These are phyloP conservation scores for Geum urbanum DNA, from an alignment of 306 rosid species.

Conservation along the genomic window DNA sequence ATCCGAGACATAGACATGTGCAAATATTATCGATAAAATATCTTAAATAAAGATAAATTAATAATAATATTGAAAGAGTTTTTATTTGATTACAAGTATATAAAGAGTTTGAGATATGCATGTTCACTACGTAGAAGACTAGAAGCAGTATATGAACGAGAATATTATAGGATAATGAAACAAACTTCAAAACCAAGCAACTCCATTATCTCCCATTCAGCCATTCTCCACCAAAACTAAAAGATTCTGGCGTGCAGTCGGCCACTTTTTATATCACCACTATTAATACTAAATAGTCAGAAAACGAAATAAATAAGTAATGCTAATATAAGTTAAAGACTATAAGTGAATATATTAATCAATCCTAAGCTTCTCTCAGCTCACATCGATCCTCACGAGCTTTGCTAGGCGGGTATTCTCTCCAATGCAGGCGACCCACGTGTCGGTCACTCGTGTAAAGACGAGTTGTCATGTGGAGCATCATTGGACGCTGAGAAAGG, in stretches of 20 bases:
- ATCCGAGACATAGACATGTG: conserved; percentile 40
- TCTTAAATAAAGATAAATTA: background rate
- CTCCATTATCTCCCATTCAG: conserved; percentile 34
- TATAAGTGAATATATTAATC: background rate
- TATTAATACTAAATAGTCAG: background rate
- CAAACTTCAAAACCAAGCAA: conserved; percentile 65
- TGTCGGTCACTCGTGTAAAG: conserved; percentile 47
- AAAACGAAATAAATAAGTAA: background rate
- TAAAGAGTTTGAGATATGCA: too few relatives aligned
- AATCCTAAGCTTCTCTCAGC: conserved; percentile 6
- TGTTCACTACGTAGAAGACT: too few relatives aligned
- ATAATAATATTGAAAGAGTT: conserved; percentile 1
- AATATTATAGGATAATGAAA: conserved; percentile 26
- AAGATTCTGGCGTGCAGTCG: conserved; percentile 78
- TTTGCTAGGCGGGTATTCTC: conserved; percentile 27
- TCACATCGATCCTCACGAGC: conserved; percentile 24
- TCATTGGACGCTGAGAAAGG: conserved; percentile 64
- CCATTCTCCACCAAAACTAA: conserved; percentile 23
- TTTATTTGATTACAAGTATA: too few relatives aligned
- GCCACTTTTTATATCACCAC: conserved; percentile 30
- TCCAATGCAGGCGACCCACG: conserved; percentile 38
- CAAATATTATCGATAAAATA: conserved; percentile 29
- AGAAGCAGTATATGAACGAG: background rate
- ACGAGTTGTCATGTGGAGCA: conserved; percentile 59
- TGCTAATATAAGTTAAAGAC: background rate